phyloP scores from a whole-genome alignment of 106 monocot genomes.

The Posidonia australis region DNA sequence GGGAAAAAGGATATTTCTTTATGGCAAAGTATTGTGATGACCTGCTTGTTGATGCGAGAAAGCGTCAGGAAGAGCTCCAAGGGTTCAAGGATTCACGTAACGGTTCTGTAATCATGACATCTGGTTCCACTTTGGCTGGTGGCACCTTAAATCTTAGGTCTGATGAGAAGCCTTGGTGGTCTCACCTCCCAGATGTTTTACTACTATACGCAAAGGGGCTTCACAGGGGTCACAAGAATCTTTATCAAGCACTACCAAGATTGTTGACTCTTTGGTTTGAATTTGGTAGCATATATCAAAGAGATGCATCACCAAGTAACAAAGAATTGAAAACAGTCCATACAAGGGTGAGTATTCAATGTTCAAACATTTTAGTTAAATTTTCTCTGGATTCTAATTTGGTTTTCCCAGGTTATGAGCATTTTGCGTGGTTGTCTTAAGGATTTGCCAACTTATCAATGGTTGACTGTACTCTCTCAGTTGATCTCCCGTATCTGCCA shows the following conservation, averaged over 20 bases:
- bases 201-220: conserved; percentile 90
- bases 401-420: conserved; percentile 54
- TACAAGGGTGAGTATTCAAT: conserved; percentile 42
- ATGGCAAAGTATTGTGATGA: conserved; percentile 96
- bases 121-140: conserved; percentile 29
- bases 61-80: conserved; percentile 68
- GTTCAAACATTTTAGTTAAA: not conserved
- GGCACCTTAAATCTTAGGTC: conserved; percentile 18
- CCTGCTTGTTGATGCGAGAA: conserved; percentile 90
- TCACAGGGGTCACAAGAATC: conserved; percentile 86
- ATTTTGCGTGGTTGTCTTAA: conserved; percentile 88
- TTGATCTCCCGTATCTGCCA: conserved; percentile 94
- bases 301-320: conserved; percentile 35
- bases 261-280: conserved; percentile 97
- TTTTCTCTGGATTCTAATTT: not conserved
- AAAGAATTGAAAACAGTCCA: conserved; percentile 65
- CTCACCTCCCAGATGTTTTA: conserved; percentile 74
- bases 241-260: conserved; percentile 91
- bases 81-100: conserved; percentile 11
- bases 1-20: conserved; percentile 98
- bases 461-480: conserved; percentile 90
- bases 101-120: conserved; percentile 12
- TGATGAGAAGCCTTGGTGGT: conserved; percentile 96
- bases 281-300: conserved; percentile 81
- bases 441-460: conserved; percentile 97